Percentiles rank a stretch among this genome's conserved stretches.
Conservation (phyloP, 2,329 filamentous ascomycete species). For the Trichoderma endophyticum region DNA sequence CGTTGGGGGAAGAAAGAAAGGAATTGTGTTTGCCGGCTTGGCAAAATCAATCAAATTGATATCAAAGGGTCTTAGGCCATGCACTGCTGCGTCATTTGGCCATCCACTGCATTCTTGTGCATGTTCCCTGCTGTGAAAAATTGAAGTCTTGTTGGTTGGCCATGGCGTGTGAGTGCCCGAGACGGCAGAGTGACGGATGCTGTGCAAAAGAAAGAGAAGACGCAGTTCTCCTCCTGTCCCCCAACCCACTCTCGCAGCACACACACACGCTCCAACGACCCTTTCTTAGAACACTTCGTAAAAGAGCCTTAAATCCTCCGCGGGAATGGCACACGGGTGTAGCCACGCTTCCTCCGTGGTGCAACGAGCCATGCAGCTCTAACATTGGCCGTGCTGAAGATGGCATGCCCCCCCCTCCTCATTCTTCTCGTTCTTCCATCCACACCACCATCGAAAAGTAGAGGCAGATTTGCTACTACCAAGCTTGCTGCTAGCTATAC, state of each 20-base stretch:
- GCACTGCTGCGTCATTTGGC: neutral
- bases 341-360: neutral
- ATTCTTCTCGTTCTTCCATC: neutral
- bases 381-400: neutral
- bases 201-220: neutral
- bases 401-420: neutral
- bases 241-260: neutral
- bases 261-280: neutral
- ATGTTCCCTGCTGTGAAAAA: neutral
- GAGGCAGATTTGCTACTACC: neutral
- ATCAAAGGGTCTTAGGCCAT: neutral
- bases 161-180: neutral
- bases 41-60: neutral
- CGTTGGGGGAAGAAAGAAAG: neutral
- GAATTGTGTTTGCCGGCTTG: neutral
- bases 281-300: neutral
- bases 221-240: neutral
- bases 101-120: neutral
- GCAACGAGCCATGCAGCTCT: neutral
- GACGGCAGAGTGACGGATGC: neutral
- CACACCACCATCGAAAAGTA: neutral
- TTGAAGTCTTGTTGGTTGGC: neutral
- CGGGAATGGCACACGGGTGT: slow-evolving; percentile 16
- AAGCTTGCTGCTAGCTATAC: neutral
- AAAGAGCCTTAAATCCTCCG: neutral